A percentile compares a stretch with the other conserved stretches of the same genome.
These are phyloP conservation scores for Pyrenopolyporus hunteri DNA, from an alignment of 495 filamentous ascomycete species.

Conservation along the genomic window DNA sequence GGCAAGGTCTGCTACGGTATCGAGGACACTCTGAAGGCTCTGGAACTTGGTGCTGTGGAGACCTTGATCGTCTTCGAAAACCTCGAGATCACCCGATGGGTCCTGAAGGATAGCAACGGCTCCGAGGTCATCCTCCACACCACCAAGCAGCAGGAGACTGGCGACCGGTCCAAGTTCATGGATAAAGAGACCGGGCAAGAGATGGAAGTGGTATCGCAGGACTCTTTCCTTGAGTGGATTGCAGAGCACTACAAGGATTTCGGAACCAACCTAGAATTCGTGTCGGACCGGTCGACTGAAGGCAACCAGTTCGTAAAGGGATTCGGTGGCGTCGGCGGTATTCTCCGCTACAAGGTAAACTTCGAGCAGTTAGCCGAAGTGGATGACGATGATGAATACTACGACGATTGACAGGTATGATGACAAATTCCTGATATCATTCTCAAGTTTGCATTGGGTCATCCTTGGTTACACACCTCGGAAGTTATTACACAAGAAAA, in stretches of 20 bases:
- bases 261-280: slow-evolving; percentile 94
- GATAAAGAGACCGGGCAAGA: slow-evolving; percentile 94
- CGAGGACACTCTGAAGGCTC: slow-evolving; percentile 95
- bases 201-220: slow-evolving; percentile 88
- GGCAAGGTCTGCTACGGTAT: slow-evolving; percentile 97
- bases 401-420: slow-evolving; percentile 71
- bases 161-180: slow-evolving; percentile 81
- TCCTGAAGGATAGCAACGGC: slow-evolving; percentile 77
- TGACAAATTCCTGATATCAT: background rate
- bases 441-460: too few species aligned
- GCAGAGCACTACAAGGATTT: slow-evolving; percentile 98
- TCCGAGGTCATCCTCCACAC: slow-evolving; percentile 79
- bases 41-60: slow-evolving; percentile 94
- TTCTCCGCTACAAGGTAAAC: slow-evolving; percentile 99
- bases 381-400: slow-evolving; percentile 97
- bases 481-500: background rate
- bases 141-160: slow-evolving; percentile 79
- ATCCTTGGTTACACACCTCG: too few species aligned
- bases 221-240: slow-evolving; percentile 97
- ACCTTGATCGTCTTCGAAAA: slow-evolving; percentile 98
- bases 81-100: slow-evolving; percentile 89
- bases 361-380: slow-evolving; percentile 97
- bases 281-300: slow-evolving; percentile 94
- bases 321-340: slow-evolving; percentile 96
- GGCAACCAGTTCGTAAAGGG: slow-evolving; percentile 99